Evolutionary conservation across 148 eudicot species (phyloP), one percentile per base, ranked within the genome.

Genomic region (Silene conica): DNA sequence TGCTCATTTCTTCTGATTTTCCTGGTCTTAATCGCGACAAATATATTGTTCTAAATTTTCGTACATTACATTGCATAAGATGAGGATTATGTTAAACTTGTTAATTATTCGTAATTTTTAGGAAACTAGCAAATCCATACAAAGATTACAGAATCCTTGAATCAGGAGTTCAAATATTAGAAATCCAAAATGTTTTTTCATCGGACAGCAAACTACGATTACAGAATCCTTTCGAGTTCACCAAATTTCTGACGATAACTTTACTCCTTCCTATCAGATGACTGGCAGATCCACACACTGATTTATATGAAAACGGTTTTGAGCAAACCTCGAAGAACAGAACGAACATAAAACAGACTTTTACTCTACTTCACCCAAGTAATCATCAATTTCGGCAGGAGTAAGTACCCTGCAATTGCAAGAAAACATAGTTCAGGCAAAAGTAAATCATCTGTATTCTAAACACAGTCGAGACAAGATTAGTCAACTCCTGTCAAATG

Each of bases 61-160:
- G 93, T 94, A 41, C 98, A 94, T 74, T 97, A 94, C 76, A 87
- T 94, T 73, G 98, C 98, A 10, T 97, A 91, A 89, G 98, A 97
- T 94, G 73, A 74, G 77, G 7, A 67, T 28, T 63, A n/a, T 41
- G 68, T 74, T 45, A 0, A 12, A 46, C 50, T 7, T 31, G 9
- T 41, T 60, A 15, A 3, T 43, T 57, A 2, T 19, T 59, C 0
- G 12, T 2, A 25, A 6, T 67, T 61, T 54, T 54, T 43, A 13
- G 21, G 34, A 11, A 46, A 10, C 73, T 8, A 14, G 5, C n/a
- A n/a, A n/a, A n/a, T n/a, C n/a, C n/a, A n/a, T n/a, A n/a, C n/a
- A n/a, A n/a, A n/a, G n/a, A n/a, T n/a, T n/a, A n/a, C n/a, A n/a
- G n/a, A n/a, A n/a, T n/a, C n/a, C n/a, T n/a, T n/a, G n/a, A n/a